These are phyloP conservation scores for Xylaria sp. DNA, from an alignment of 2,329 filamentous ascomycete species.

Conservation along the genomic window DNA sequence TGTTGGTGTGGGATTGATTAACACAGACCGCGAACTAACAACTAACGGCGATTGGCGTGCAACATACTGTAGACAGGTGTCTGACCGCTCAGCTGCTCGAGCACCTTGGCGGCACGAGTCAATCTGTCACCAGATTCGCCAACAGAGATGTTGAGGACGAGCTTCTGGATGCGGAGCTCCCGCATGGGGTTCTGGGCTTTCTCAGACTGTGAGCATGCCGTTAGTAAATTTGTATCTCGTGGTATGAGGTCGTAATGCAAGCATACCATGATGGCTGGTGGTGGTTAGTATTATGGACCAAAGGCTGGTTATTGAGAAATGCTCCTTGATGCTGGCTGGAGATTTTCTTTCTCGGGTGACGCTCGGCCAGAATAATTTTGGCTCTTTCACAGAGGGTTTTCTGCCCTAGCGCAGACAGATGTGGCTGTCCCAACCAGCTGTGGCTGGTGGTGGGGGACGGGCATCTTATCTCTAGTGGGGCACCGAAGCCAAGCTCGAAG, in stretches of 20 bases:
- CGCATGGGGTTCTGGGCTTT: slow-evolving; percentile 98
- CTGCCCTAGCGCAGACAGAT: slow-evolving; percentile 34
- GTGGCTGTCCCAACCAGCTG: slow-evolving; percentile 30
- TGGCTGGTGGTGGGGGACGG: slow-evolving; percentile 28
- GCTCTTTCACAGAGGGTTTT: slow-evolving; percentile 37
- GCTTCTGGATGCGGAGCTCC: slow-evolving; percentile 83
- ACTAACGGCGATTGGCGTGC: neutral
- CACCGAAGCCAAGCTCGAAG: slow-evolving; percentile 9
- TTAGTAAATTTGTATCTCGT: slow-evolving; percentile 32
- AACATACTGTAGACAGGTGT: slow-evolving; percentile 97
- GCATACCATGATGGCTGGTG: slow-evolving; percentile 48
- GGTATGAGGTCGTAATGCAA: neutral
- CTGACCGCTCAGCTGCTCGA: slow-evolving; percentile 99
- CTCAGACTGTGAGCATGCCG: slow-evolving; percentile 61
- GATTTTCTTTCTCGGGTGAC: slow-evolving; percentile 13
- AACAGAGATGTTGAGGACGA: slow-evolving; percentile 85
- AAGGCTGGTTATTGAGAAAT: slow-evolving; percentile 20
- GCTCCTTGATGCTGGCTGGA: slow-evolving; percentile 12
- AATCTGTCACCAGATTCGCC: slow-evolving; percentile 99
- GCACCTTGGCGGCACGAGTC: slow-evolving; percentile 99
- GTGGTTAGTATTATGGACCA: slow-evolving; percentile 37
- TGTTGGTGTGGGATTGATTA: slow-evolving; percentile 45
- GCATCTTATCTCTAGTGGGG: slow-evolving; percentile 33
- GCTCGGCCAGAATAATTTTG: slow-evolving; percentile 29
- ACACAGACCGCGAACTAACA: neutral